A percentile compares a stretch with the other conserved stretches of the same genome.
These are phyloP conservation scores for Suhomyces anneliseae DNA, from an alignment of 1,139 yeast genomes.

Conservation along the genomic window DNA sequence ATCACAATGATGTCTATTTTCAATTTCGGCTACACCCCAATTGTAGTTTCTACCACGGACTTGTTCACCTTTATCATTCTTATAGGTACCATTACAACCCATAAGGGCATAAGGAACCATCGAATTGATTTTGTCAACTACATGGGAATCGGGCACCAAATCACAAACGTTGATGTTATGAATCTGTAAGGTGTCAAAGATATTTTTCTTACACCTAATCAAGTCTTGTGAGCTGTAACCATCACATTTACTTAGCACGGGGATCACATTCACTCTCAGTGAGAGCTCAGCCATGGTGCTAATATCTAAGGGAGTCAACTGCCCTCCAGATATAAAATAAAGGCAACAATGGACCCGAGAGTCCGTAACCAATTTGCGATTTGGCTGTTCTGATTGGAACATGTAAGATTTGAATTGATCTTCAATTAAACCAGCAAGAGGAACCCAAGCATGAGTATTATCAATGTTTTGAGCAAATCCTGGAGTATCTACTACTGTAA, in stretches of 20 bases:
- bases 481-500: conserved; percentile 41
- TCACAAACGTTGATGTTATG: conserved; percentile 60
- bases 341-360: conserved; percentile 74
- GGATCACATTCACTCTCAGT: conserved; percentile 68
- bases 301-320: conserved; percentile 58
- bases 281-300: conserved; percentile 67
- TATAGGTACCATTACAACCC: conserved; percentile 43
- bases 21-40: conserved; percentile 78
- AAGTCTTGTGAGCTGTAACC: conserved; percentile 50
- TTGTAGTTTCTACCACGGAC: conserved; percentile 66
- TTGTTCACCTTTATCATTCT: conserved; percentile 31
- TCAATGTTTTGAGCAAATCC: conserved; percentile 44
- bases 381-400: conserved; percentile 53
- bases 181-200: conserved; percentile 43
- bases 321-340: conserved; percentile 49
- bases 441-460: conserved; percentile 58
- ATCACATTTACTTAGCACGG: conserved; percentile 77
- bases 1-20: conserved; percentile 66
- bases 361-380: conserved; percentile 49
- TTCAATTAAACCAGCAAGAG: conserved; percentile 58
- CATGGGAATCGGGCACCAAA: conserved; percentile 45
- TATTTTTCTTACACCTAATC: conserved; percentile 40
- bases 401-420: conserved; percentile 27
- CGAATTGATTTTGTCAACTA: conserved; percentile 27
- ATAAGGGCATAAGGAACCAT: conserved; percentile 63